These are phyloP conservation scores for Aspergillus ochraceus DNA, from an alignment of 2,329 filamentous ascomycete species.

Conservation along the genomic window DNA sequence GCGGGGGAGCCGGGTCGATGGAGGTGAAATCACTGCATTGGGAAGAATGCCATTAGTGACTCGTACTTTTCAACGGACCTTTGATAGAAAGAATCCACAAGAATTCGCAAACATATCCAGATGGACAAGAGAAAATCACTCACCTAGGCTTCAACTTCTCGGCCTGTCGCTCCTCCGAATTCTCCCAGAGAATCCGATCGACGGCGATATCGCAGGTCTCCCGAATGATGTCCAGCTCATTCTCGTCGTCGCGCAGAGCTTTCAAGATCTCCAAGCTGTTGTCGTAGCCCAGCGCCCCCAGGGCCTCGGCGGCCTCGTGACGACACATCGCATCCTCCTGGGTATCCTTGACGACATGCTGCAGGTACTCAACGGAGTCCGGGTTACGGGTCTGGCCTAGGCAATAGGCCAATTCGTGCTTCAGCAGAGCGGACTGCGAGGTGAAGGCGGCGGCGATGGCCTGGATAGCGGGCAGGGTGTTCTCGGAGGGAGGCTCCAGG, in stretches of 20 bases:
- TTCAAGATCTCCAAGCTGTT: slow-evolving; percentile 73
- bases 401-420: slow-evolving; percentile 97
- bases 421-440: slow-evolving; percentile 84
- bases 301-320: slow-evolving; percentile 92
- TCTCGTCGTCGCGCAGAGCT: slow-evolving; percentile 69
- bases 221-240: slow-evolving; percentile 76
- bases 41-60: slow-evolving; percentile 26
- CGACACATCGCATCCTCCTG: slow-evolving; percentile 92
- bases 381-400: slow-evolving; percentile 84
- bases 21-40: slow-evolving; percentile 81
- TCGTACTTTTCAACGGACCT: slow-evolving; percentile 11
- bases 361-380: slow-evolving; percentile 71
- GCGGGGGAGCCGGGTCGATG: slow-evolving; percentile 89
- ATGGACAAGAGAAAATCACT: background rate
- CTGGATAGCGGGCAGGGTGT: slow-evolving; percentile 64
- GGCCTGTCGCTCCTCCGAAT: slow-evolving; percentile 66
- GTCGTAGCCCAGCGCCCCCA: slow-evolving; percentile 79
- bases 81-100: background rate
- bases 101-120: background rate
- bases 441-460: slow-evolving; percentile 86
- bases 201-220: slow-evolving; percentile 98
- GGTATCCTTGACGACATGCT: slow-evolving; percentile 71
- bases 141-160: slow-evolving; percentile 84
- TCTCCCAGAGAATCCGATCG: slow-evolving; percentile 91
- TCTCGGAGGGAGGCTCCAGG: slow-evolving; percentile 56